These are phyloP conservation scores for Penicillium robsamsonii DNA, from an alignment of 495 filamentous ascomycete genomes.

Conservation along the genomic window DNA sequence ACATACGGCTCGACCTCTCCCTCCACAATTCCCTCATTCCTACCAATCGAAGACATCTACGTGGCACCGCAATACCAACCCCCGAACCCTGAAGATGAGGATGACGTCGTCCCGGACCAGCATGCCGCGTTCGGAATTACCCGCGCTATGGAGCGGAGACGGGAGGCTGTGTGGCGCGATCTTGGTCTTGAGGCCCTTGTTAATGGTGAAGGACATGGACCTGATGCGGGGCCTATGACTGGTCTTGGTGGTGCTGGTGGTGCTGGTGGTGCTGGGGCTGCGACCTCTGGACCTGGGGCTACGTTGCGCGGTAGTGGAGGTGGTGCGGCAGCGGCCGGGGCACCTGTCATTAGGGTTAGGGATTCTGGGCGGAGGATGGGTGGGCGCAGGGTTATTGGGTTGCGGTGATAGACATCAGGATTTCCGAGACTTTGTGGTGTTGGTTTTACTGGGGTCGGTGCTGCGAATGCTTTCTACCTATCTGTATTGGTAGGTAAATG, in stretches of 20 bases:
- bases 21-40: constrained; percentile 43
- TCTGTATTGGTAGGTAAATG: not conserved
- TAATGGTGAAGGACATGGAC: constrained; percentile 35
- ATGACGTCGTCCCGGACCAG: constrained; percentile 95
- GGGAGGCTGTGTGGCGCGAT: constrained; percentile 83
- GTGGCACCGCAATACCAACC: constrained; percentile 87
- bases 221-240: constrained; percentile 43
- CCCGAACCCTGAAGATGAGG: constrained; percentile 94
- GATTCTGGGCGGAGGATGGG: constrained; percentile 39
- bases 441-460: not conserved
- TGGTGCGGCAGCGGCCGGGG: constrained; percentile 21
- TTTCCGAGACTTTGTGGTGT: not conserved
- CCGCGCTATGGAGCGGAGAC: constrained; percentile 63
- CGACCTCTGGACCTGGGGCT: constrained; percentile 57
- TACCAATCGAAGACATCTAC: constrained; percentile 70
- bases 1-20: constrained; percentile 40
- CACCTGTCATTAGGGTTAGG: constrained; percentile 21
- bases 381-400: constrained; percentile 35
- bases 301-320: constrained; percentile 27
- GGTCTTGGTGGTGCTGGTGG: not conserved
- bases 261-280: constrained; percentile 11
- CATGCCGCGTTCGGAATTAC: constrained; percentile 96
- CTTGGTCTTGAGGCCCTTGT: constrained; percentile 73
- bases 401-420: constrained; percentile 28
- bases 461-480: not conserved